Evolutionary conservation across 495 filamentous ascomycete species (phyloP), one percentile per base, ranked within the genome.

Genomic region (Neurospora tetraspora): DNA sequence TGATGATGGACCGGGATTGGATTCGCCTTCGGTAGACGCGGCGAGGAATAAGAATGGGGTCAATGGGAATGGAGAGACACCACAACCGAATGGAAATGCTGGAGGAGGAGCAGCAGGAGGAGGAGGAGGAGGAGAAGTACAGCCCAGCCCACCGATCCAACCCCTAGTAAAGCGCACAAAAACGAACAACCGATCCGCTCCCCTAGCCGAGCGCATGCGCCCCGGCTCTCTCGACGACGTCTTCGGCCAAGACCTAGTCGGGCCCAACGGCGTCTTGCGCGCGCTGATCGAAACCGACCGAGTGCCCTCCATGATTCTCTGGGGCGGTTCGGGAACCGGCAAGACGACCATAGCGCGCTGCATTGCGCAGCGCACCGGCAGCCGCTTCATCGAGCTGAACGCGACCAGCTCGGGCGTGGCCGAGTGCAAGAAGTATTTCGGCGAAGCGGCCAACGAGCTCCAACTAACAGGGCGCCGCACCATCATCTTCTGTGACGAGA

Each of bases 291-390:
- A 98, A 79, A 87, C 91, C 75, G 91, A 94, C 75, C 84, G 91
- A 2, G 90, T 99, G 23, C 95, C 96, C 1, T 95, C 92, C 40
- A 97, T 99, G 93, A 93, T 99, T 38, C 80, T 99, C 11, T 98
- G 96, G 96, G 96, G 96, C 20, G 87, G 88, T 11, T 91, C 94
- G 2, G 96, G 96, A 3, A 97, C 94, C 5, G 96, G 96, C 38
- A 99, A 99, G 82, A 99, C 96, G 2, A 98, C 96, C 0, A 98
- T 99, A 74, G 96, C 95, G 11, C 84, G 95, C n/a, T 92, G 96
- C 9, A 91, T 99, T 71, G 91, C 96, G n/a, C 88, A 89, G 3
- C 88, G 89, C 78, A 92, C 91, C 6, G 92, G 90, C 34, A 90
- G 90, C 71, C 88, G 96, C 10, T 98, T 98, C 78, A 90, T 98